Evolutionary conservation across 495 filamentous ascomycete genomes (phyloP).

Genomic region (Endocarpon pusillum): DNA sequence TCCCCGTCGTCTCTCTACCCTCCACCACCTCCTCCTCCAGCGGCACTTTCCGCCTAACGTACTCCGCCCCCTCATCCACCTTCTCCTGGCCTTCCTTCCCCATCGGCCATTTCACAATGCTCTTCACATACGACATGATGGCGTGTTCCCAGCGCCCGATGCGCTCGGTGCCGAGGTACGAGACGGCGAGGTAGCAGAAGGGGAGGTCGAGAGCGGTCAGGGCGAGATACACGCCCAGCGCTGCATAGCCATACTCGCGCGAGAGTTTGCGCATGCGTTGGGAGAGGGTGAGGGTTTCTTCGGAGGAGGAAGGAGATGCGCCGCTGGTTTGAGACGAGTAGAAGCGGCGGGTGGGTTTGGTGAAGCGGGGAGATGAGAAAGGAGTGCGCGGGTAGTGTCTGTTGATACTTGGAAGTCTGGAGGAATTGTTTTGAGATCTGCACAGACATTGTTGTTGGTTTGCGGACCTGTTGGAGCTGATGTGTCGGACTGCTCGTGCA

Average conservation of each 20-base stretch:
- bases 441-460: too few species aligned
- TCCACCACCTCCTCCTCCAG: constrained; percentile 1
- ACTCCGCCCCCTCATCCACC: not conserved
- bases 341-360: not conserved
- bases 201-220: constrained; percentile 84
- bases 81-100: not conserved
- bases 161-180: constrained; percentile 62
- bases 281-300: constrained; percentile 39
- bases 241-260: constrained; percentile 86
- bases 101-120: constrained; percentile 5
- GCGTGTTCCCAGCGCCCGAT: constrained; percentile 50
- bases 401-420: too few species aligned
- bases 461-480: too few species aligned
- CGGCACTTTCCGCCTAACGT: constrained; percentile 5
- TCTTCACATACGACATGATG: constrained; percentile 22
- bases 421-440: too few species aligned
- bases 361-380: not conserved
- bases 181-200: constrained; percentile 80
- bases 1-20: constrained; percentile 3
- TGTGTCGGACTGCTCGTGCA: too few species aligned
- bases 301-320: not conserved
- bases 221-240: constrained; percentile 73
- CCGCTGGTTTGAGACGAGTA: not conserved
- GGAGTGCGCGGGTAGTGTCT: not conserved
- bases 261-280: constrained; percentile 65